These are phyloP conservation scores for Cercospora brassicicola DNA, from an alignment of 2,329 filamentous ascomycete species.

Conservation along the genomic window DNA sequence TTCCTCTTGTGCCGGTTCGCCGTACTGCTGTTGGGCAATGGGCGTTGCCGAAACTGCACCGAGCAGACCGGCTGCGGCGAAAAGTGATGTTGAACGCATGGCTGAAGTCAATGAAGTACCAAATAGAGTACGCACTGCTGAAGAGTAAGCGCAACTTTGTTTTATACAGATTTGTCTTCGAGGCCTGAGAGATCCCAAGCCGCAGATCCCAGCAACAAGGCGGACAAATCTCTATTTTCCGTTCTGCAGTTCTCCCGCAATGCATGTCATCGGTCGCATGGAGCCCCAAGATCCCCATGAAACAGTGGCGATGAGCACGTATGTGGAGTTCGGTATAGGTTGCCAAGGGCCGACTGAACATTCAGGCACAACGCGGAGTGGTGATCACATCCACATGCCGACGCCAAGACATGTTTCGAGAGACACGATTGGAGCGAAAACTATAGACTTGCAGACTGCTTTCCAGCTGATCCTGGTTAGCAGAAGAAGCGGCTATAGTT, in stretches of 20 bases:
- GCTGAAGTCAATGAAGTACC: neutral
- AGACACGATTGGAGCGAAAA: slow-evolving; percentile 11
- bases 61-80: slow-evolving; percentile 2
- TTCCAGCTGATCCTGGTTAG: neutral
- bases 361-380: slow-evolving; percentile 4
- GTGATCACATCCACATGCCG: slow-evolving; percentile 6
- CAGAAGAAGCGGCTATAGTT: neutral
- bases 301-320: neutral
- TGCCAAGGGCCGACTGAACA: slow-evolving; percentile 3
- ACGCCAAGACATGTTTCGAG: slow-evolving; percentile 1
- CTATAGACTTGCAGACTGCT: neutral
- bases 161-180: neutral
- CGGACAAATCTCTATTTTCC: neutral
- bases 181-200: neutral
- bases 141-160: neutral
- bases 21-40: neutral
- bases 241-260: neutral
- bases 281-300: neutral
- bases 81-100: neutral
- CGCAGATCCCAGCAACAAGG: neutral
- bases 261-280: neutral
- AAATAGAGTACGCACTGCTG: neutral
- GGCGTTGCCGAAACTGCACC: neutral
- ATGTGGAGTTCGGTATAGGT: neutral
- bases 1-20: neutral